Evolutionary conservation across 495 filamentous ascomycete genomes (phyloP).

Genomic region (Trichoderma asperelloides): DNA sequence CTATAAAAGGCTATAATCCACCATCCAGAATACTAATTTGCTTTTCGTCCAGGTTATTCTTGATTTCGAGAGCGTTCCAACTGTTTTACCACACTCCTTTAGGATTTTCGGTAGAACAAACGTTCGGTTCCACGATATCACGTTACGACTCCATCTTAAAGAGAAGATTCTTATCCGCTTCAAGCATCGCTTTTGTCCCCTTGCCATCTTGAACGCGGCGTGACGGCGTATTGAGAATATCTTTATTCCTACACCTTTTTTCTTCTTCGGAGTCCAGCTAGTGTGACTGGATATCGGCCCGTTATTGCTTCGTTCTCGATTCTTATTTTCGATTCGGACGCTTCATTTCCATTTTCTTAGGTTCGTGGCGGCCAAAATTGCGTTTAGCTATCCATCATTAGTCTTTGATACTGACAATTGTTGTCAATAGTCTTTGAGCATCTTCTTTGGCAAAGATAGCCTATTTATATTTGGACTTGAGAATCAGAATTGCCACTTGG

Average conservation of each 20-base stretch:
- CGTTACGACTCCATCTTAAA: background rate
- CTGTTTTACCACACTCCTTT: slow-evolving; percentile 8
- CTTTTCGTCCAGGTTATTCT: background rate
- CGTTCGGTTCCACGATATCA: slow-evolving; percentile 3
- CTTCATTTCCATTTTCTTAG: background rate
- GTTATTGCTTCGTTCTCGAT: background rate
- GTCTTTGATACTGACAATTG: background rate
- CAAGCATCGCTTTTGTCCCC: background rate
- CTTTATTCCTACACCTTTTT: background rate
- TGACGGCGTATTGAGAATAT: background rate
- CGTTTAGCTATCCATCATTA: background rate
- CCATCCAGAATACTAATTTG: background rate
- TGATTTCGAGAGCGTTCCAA: slow-evolving; percentile 8
- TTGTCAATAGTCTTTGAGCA: background rate
- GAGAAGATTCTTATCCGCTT: background rate
- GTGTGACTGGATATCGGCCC: background rate
- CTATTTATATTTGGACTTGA: background rate
- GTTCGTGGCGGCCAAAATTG: background rate
- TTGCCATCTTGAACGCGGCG: slow-evolving; percentile 2
- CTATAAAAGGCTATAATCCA: background rate
- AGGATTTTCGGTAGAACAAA: slow-evolving; percentile 7
- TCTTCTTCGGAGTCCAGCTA: background rate
- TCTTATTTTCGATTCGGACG: background rate
- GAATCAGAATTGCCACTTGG: background rate
- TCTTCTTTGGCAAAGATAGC: background rate